phyloP scores from a whole-genome alignment of 352 stramenopile species.

The Lagenidium giganteum region DNA sequence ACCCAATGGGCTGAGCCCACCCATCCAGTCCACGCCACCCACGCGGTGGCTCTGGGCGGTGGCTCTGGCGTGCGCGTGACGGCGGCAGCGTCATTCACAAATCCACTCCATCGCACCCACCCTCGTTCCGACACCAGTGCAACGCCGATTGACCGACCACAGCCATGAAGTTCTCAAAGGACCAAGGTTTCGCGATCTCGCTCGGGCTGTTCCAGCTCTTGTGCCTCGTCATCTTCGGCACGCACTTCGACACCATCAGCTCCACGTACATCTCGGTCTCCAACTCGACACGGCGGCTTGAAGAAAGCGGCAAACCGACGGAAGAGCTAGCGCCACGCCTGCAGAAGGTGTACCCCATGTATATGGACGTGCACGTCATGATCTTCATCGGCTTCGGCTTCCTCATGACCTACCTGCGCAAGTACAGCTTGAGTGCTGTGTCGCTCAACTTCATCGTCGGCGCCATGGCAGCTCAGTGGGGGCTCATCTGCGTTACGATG shows the following conservation, averaged over 20 bases:
- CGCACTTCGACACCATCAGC: conserved; percentile 41
- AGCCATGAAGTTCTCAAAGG: conserved; percentile 15
- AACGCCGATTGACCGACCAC: neutral
- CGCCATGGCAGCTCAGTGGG: conserved; percentile 62
- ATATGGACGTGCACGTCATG: conserved; percentile 82
- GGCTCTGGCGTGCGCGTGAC: too few species aligned
- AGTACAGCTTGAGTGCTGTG: conserved; percentile 74
- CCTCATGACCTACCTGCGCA: conserved; percentile 84
- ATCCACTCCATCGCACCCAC: neutral
- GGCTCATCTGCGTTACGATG: conserved; percentile 62
- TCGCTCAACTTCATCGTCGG: conserved; percentile 77
- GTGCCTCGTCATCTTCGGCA: conserved; percentile 37
- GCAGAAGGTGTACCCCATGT: conserved; percentile 38
- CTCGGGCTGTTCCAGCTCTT: conserved; percentile 33
- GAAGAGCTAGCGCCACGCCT: conserved; percentile 3
- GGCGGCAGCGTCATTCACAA: conserved; percentile 5
- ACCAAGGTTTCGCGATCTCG: conserved; percentile 38
- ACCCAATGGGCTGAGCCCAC: too few species aligned
- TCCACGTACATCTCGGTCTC: too few species aligned
- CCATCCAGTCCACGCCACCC: too few species aligned
- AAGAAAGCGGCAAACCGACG: conserved; percentile 1
- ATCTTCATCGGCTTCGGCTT: conserved; percentile 87
- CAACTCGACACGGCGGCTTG: too few species aligned
- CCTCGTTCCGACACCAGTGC: neutral
- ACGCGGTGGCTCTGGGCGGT: too few species aligned